phyloP scores from a whole-genome alignment of 1,139 yeast genomes.

The Diutina siamensis region DNA sequence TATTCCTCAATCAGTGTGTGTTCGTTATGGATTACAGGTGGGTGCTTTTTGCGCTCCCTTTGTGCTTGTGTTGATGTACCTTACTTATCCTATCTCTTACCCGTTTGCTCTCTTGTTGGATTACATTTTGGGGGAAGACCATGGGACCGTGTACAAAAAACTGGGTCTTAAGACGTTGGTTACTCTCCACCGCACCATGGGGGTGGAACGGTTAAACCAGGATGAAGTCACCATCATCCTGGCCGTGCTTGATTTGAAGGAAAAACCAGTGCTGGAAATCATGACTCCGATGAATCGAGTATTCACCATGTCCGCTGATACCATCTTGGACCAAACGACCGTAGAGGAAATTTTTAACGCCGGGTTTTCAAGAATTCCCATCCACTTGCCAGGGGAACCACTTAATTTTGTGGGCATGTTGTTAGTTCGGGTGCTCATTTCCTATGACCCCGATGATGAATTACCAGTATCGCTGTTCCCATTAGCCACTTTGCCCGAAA shows the following conservation, averaged over 20 bases:
- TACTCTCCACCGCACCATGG: constrained; percentile 88
- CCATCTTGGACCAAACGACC: constrained; percentile 68
- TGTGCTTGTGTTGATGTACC: constrained; percentile 73
- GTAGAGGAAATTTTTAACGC: constrained; percentile 89
- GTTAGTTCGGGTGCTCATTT: constrained; percentile 79
- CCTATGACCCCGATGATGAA: constrained; percentile 95
- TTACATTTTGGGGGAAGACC: constrained; percentile 82
- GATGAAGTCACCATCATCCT: constrained; percentile 95
- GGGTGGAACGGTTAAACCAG: constrained; percentile 82
- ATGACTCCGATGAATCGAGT: constrained; percentile 95
- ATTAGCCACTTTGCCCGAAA: constrained; percentile 90
- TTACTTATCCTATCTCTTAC: constrained; percentile 86
- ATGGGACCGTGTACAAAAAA: constrained; percentile 88
- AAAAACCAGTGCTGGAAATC: constrained; percentile 72
- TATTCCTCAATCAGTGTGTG: constrained; percentile 90
- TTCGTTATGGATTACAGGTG: constrained; percentile 80
- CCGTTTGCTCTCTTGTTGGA: constrained; percentile 82
- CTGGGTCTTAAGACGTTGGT: constrained; percentile 90
- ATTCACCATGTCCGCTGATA: constrained; percentile 79
- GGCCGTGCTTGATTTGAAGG: constrained; percentile 89
- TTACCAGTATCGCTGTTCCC: constrained; percentile 90
- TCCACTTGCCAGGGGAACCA: constrained; percentile 84
- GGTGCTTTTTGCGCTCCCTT: constrained; percentile 90
- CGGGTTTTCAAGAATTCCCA: constrained; percentile 94
- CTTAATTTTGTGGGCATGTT: constrained; percentile 91